Conservation (phyloP, 2,329 filamentous ascomycete species). For the Biscogniauxia sp. region DNA sequence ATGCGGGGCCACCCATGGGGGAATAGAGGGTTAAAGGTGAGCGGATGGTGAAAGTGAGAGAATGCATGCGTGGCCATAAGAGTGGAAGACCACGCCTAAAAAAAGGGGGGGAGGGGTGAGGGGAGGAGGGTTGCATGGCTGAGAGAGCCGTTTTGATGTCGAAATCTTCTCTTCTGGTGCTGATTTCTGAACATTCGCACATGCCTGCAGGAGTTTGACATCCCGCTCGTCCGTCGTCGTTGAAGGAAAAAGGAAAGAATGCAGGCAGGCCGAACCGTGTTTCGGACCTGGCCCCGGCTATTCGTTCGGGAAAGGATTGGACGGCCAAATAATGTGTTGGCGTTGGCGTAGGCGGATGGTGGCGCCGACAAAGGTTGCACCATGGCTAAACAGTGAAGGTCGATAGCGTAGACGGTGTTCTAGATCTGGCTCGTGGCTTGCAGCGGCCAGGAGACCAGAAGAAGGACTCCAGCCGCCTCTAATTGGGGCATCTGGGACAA, state of each 20-base stretch:
- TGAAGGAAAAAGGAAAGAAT: not conserved
- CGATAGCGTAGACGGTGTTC: conserved; percentile 21
- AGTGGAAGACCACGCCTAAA: not conserved
- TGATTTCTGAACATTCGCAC: not conserved
- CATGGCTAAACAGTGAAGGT: conserved; percentile 20
- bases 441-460: conserved; percentile 26
- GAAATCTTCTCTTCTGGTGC: not conserved
- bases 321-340: not conserved
- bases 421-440: conserved; percentile 24
- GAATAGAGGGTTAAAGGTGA: no score
- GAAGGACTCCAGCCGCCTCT: conserved; percentile 18
- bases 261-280: not conserved
- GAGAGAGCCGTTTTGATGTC: not conserved
- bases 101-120: not conserved
- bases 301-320: not conserved
- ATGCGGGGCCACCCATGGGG: not conserved
- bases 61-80: not conserved
- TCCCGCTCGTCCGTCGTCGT: not conserved
- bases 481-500: conserved; percentile 44
- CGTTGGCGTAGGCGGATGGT: conserved; percentile 5
- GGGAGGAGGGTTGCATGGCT: not conserved
- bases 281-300: not conserved
- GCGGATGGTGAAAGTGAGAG: no score
- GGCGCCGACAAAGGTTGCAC: conserved; percentile 10
- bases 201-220: not conserved